Percentiles rank a stretch among this genome's conserved stretches.
Evolutionary conservation across 257 asterid species (phyloP).

Genomic region (Nicotiana undulata): DNA sequence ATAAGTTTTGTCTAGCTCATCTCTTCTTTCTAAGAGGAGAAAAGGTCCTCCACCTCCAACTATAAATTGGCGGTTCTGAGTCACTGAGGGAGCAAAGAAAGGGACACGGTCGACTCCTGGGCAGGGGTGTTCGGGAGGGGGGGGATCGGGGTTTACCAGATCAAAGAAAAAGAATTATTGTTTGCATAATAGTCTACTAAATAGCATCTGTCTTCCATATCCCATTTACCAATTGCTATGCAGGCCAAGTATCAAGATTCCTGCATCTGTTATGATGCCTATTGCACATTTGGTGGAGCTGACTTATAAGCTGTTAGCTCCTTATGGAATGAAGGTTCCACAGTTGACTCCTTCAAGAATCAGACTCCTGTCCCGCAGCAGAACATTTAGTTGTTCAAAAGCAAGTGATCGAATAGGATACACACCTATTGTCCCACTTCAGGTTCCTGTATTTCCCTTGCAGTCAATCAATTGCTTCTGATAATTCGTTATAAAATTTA

Average conservation of each 20-base stretch:
- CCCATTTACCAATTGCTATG: constrained; percentile 2
- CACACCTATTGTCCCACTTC: constrained; percentile 73
- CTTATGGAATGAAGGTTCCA: constrained; percentile 95
- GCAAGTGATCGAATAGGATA: constrained; percentile 89
- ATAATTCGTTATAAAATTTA: not conserved
- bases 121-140: not conserved
- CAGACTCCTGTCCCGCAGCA: constrained; percentile 75
- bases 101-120: not conserved
- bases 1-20: not conserved
- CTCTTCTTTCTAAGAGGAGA: not conserved
- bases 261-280: constrained; percentile 81
- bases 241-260: constrained; percentile 91
- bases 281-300: constrained; percentile 77
- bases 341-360: constrained; percentile 96
- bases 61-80: not conserved
- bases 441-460: constrained; percentile 35
- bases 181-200: not conserved
- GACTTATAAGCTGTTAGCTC: constrained; percentile 59
- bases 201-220: not conserved
- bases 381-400: constrained; percentile 75
- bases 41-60: not conserved
- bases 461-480: constrained; percentile 13
- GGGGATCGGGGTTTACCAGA: not conserved
- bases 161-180: not conserved
- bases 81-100: not conserved